A percentile compares a stretch with the other conserved stretches of the same genome.
Conservation (phyloP, 306 rosid species). For the Trifolium subterraneum region DNA sequence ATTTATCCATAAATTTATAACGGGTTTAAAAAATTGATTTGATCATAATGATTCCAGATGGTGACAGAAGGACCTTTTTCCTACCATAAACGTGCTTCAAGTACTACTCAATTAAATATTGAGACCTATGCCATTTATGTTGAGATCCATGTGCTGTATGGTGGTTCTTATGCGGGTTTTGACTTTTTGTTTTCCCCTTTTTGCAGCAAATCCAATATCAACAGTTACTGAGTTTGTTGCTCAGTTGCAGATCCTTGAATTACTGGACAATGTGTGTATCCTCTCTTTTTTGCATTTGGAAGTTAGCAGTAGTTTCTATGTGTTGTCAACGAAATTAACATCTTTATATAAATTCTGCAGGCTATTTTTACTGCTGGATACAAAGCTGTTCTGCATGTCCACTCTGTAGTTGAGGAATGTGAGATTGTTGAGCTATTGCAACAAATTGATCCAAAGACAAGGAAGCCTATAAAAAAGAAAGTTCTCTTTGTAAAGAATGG, state of each 20-base stretch:
- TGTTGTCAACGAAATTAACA: conserved; percentile 20
- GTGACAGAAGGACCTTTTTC: not conserved
- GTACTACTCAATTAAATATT: conserved; percentile 24
- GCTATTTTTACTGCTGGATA: conserved; percentile 99
- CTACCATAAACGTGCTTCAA: not conserved
- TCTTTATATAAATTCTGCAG: conserved; percentile 47
- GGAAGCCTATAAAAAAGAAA: conserved; percentile 82
- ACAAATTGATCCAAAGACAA: conserved; percentile 92
- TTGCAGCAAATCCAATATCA: conserved; percentile 74
- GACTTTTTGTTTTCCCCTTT: conserved; percentile 14
- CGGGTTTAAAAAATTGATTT: conserved; percentile 1
- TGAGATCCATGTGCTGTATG: conserved; percentile 1
- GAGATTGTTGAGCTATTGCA: conserved; percentile 90
- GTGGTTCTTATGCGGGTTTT: conserved; percentile 5
- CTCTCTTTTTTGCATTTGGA: not conserved
- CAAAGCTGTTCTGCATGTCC: conserved; percentile 94
- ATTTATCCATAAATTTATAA: not conserved
- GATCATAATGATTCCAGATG: not conserved
- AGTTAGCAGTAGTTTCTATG: conserved; percentile 21
- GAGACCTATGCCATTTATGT: not conserved
- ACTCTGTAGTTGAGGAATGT: conserved; percentile 95
- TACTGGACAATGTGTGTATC: conserved; percentile 79
- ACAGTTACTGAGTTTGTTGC: conserved; percentile 82
- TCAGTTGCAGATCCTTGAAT: conserved; percentile 87
- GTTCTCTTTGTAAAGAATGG: conserved; percentile 92